Conservation (phyloP, 2,329 filamentous ascomycete genomes). For the Teratosphaeria destructans region DNA sequence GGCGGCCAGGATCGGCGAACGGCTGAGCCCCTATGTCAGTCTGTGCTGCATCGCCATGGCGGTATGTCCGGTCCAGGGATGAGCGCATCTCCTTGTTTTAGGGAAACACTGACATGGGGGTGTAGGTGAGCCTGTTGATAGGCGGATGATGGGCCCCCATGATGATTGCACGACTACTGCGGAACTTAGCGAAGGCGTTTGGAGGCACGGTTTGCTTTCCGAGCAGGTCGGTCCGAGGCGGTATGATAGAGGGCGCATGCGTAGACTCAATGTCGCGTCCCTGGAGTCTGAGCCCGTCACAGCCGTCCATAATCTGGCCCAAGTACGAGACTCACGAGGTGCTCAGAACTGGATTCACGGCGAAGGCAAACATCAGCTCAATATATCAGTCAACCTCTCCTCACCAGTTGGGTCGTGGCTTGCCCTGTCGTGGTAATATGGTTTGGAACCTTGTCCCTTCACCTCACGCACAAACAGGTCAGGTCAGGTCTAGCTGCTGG, state of each 20-base stretch:
- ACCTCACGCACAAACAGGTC: too few relatives aligned
- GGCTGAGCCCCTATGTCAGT: conserved; percentile 89
- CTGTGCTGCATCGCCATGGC: conserved; percentile 91
- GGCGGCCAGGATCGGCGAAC: conserved; percentile 80
- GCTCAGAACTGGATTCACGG: too few relatives aligned
- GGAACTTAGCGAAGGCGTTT: not conserved
- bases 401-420: too few relatives aligned
- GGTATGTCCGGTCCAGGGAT: conserved; percentile 42
- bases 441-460: too few relatives aligned
- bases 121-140: conserved; percentile 17
- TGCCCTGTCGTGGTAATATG: too few relatives aligned
- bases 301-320: too few relatives aligned
- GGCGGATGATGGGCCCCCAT: conserved; percentile 8
- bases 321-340: too few relatives aligned
- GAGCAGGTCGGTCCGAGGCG: not conserved
- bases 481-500: too few relatives aligned
- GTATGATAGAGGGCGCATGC: not conserved
- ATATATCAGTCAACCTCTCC: too few relatives aligned
- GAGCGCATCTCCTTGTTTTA: not conserved
- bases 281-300: not conserved
- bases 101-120: not conserved
- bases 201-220: not conserved
- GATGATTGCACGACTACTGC: not conserved
- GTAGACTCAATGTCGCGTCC: not conserved
- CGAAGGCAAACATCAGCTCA: too few relatives aligned